Conservation (phyloP, 306 rosid genomes). For the Cicer chorassanicum region DNA sequence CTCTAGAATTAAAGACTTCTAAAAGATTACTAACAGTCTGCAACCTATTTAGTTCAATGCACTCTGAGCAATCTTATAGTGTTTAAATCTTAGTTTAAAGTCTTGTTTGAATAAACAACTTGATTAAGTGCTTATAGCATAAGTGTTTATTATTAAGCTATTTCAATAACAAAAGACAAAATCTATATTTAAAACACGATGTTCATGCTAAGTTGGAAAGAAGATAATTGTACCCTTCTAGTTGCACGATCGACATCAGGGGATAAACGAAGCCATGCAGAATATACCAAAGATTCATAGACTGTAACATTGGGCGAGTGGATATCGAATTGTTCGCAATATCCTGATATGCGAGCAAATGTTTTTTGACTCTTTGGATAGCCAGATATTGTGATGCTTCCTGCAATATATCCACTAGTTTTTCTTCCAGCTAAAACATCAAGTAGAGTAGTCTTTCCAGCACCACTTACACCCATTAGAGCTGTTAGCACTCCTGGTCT, state of each 20-base stretch:
- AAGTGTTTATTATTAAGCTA: too few species aligned
- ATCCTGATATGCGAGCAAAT: slow-evolving; percentile 77
- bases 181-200: too few species aligned
- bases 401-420: slow-evolving; percentile 69
- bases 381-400: slow-evolving; percentile 66
- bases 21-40: too few species aligned
- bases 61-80: too few species aligned
- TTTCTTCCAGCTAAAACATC: slow-evolving; percentile 86
- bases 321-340: slow-evolving; percentile 80
- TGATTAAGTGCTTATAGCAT: too few species aligned
- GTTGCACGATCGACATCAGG: slow-evolving; percentile 60
- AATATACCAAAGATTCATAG: slow-evolving; percentile 69
- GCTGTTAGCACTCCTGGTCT: slow-evolving; percentile 67
- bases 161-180: too few species aligned
- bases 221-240: slow-evolving; percentile 50
- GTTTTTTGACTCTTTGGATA: slow-evolving; percentile 70
- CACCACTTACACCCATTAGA: slow-evolving; percentile 59
- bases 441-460: slow-evolving; percentile 78
- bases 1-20: too few species aligned
- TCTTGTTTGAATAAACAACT: too few species aligned
- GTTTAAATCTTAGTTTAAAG: too few species aligned
- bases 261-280: slow-evolving; percentile 75
- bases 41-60: too few species aligned
- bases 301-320: slow-evolving; percentile 83
- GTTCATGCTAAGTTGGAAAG: background rate